Conservation (phyloP, 2,329 filamentous ascomycete genomes). For the Aspergillus arachidicola region DNA sequence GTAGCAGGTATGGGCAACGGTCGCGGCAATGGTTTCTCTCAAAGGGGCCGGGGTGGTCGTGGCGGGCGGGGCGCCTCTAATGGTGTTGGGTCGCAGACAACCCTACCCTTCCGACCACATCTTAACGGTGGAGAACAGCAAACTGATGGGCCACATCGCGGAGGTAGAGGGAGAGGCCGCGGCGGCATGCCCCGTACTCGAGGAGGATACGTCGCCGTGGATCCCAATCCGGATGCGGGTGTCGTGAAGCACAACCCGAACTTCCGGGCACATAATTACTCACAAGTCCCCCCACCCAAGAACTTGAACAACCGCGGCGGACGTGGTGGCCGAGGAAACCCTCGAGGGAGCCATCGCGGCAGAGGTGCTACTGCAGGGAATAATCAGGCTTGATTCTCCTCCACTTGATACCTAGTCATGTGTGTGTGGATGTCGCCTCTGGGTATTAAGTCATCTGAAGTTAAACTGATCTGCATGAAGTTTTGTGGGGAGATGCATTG, state of each 20-base stretch:
- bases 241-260: slow-evolving; percentile 58
- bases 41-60: slow-evolving; percentile 28
- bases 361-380: slow-evolving; percentile 24
- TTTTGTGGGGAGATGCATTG: background rate
- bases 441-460: background rate
- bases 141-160: slow-evolving; percentile 24
- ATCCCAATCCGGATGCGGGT: slow-evolving; percentile 58
- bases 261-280: slow-evolving; percentile 58
- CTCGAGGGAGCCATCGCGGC: slow-evolving; percentile 26
- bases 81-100: slow-evolving; percentile 27
- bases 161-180: slow-evolving; percentile 39
- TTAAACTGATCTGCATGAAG: background rate
- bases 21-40: slow-evolving; percentile 38
- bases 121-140: slow-evolving; percentile 27
- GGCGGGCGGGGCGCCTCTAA: slow-evolving; percentile 32
- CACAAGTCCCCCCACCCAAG: slow-evolving; percentile 53
- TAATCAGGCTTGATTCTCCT: background rate
- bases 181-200: slow-evolving; percentile 32
- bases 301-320: slow-evolving; percentile 42
- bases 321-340: slow-evolving; percentile 36
- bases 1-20: slow-evolving; percentile 50
- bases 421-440: background rate
- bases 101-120: slow-evolving; percentile 36
- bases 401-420: background rate
- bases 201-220: slow-evolving; percentile 42